Conservation (phyloP, 164 flowering plant species). For the Magnolia changhungtana region DNA sequence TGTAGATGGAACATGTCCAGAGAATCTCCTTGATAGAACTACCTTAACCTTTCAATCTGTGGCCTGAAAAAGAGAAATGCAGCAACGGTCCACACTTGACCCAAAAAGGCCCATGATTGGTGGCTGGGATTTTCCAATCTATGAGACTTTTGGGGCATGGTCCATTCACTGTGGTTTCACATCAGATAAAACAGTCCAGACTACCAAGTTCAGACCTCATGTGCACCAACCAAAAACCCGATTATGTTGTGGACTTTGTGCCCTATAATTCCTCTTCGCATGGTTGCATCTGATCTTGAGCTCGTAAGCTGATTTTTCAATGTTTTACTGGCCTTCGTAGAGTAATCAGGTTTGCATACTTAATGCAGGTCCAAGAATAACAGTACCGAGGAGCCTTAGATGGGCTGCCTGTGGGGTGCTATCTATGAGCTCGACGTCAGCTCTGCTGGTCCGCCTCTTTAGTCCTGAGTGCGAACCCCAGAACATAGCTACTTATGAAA, state of each 20-base stretch:
- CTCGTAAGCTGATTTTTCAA: background rate
- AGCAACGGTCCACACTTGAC: too few relatives aligned
- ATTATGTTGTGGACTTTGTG: background rate
- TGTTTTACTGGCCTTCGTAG: background rate
- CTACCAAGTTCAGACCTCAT: background rate
- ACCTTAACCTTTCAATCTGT: background rate
- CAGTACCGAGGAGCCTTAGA: conserved; percentile 69
- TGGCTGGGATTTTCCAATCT: background rate
- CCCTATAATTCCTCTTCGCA: background rate
- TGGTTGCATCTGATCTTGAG: background rate
- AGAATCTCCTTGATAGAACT: background rate
- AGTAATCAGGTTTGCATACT: background rate
- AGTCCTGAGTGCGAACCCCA: conserved; percentile 97
- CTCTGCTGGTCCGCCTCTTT: conserved; percentile 73
- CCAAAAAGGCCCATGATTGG: too few relatives aligned
- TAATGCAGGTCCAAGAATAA: conserved; percentile 80
- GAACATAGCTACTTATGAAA: conserved; percentile 88
- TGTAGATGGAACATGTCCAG: too few relatives aligned
- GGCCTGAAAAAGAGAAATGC: background rate
- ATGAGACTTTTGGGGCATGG: background rate
- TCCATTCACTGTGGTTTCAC: background rate
- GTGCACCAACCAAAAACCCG: background rate
- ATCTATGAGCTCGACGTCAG: conserved; percentile 55
- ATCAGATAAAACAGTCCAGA: background rate
- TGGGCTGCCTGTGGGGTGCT: conserved; percentile 88